These are phyloP conservation scores for Ilyonectria sp. DNA, from an alignment of 2,329 filamentous ascomycete genomes.

Conservation along the genomic window DNA sequence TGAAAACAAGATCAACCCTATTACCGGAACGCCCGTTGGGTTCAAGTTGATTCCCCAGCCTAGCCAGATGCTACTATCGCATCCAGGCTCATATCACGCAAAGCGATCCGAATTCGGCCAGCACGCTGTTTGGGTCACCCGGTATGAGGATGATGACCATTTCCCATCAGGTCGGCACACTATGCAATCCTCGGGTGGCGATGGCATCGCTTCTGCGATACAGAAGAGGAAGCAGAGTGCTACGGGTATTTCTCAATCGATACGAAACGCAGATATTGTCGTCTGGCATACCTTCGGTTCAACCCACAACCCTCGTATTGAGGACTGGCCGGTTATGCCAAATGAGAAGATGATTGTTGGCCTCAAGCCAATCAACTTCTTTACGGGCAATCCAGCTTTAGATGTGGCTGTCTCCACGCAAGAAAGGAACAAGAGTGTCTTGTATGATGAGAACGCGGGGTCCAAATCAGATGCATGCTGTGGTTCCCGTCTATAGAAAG, in stretches of 20 bases:
- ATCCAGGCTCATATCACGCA: slow-evolving; percentile 57
- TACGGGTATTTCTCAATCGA: slow-evolving; percentile 53
- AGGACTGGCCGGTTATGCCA: slow-evolving; percentile 81
- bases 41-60: slow-evolving; percentile 62
- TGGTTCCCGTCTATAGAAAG: too few species aligned
- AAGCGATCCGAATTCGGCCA: slow-evolving; percentile 59
- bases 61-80: slow-evolving; percentile 63
- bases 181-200: slow-evolving; percentile 63
- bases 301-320: slow-evolving; percentile 75
- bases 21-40: slow-evolving; percentile 60
- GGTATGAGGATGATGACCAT: slow-evolving; percentile 59
- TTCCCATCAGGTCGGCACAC: slow-evolving; percentile 61
- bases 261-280: slow-evolving; percentile 67
- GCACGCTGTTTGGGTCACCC: slow-evolving; percentile 63
- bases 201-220: slow-evolving; percentile 54
- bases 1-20: slow-evolving; percentile 57
- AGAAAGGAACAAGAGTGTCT: slow-evolving; percentile 53
- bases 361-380: slow-evolving; percentile 70
- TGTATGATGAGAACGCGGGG: slow-evolving; percentile 10
- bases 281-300: slow-evolving; percentile 73
- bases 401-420: slow-evolving; percentile 63
- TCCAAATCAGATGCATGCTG: too few species aligned
- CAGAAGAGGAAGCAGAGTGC: slow-evolving; percentile 27
- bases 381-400: slow-evolving; percentile 64
- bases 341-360: slow-evolving; percentile 68